Evolutionary conservation across 2,329 filamentous ascomycete genomes (phyloP).

Genomic region (Cladophialophora carrionii): DNA sequence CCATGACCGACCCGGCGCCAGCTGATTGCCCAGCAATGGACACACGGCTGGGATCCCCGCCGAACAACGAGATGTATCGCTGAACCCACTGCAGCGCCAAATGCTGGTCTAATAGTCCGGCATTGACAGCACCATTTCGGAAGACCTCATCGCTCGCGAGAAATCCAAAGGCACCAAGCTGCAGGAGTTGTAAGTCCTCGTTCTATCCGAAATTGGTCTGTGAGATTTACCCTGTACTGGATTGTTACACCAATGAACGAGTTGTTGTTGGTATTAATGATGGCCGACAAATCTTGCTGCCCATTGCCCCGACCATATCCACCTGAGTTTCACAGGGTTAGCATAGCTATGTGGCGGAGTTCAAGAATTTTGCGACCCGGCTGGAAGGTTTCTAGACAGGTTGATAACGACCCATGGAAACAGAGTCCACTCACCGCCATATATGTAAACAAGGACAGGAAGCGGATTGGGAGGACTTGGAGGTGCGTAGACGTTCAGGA

Average conservation of each 20-base stretch:
- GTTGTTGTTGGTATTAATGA: slow-evolving; percentile 55
- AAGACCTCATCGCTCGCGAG: slow-evolving; percentile 59
- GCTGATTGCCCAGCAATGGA: slow-evolving; percentile 58
- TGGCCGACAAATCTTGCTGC: slow-evolving; percentile 44
- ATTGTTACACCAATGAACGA: slow-evolving; percentile 55
- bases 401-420: neutral
- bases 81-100: slow-evolving; percentile 65
- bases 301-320: slow-evolving; percentile 43
- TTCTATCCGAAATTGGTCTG: neutral
- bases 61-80: slow-evolving; percentile 60
- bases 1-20: slow-evolving; percentile 54
- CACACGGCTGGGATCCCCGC: slow-evolving; percentile 55
- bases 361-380: neutral
- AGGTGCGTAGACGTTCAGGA: slow-evolving; percentile 48
- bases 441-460: slow-evolving; percentile 49
- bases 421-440: slow-evolving; percentile 37
- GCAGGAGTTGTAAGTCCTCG: slow-evolving; percentile 10
- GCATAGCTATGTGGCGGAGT: neutral
- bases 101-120: slow-evolving; percentile 66
- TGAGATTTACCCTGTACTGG: slow-evolving; percentile 52
- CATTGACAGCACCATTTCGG: slow-evolving; percentile 62
- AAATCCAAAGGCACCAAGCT: slow-evolving; percentile 54
- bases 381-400: neutral
- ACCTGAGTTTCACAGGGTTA: slow-evolving; percentile 28
- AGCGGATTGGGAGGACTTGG: slow-evolving; percentile 37